Base-by-base conservation (phyloP, 441 rosid genomes). In the Adansonia grandidieri region DNA sequence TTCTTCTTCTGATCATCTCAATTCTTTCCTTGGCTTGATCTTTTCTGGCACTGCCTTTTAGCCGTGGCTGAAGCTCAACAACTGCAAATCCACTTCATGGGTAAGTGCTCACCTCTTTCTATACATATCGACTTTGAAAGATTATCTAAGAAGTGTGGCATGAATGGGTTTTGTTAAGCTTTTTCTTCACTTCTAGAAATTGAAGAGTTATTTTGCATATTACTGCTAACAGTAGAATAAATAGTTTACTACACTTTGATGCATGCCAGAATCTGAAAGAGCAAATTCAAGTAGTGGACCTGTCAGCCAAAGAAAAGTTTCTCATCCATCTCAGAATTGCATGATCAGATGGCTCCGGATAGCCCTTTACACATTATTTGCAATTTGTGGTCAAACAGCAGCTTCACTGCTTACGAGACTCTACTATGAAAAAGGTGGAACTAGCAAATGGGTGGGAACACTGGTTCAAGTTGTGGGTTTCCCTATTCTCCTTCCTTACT, bases 371-470 rank as follows among this genome's bases (percentile, higher is more conserved):
- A 77, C 83, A 50, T 17, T 83, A 79, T 83, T 79, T 58, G 82
- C 81, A 14, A 79, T 87, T 71, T 73, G 78, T 0, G 86, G 89
- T 78, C 89, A 88, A 70, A 64, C 89, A 17, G 74, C 73, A 0
- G 88, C 90, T 0, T 75, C 82, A 47, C 80, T 85, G 50, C 80
- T 85, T 9, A 87, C 89, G 19, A 86, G 89, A 72, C 81, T 83
- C 3, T 90, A 88, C 77, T 90, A 47, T 20, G 84, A 77, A 64
- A 86, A 81, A 66, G 89, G 92, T 37, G 92, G 92, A 6, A 80
- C 80, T 9, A 88, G 89, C 81, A 82, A 82, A 76, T 88, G 91
- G 90, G 42, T 82, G 3, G 85, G 80, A 54, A 74, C 87, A 14
- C 20, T 86, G 24, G 75, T 80, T 17, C 85, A 84, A 15, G 67